These are phyloP conservation scores for Mycena maculata DNA, from an alignment of 768 basidiomycete genomes.

Conservation along the genomic window DNA sequence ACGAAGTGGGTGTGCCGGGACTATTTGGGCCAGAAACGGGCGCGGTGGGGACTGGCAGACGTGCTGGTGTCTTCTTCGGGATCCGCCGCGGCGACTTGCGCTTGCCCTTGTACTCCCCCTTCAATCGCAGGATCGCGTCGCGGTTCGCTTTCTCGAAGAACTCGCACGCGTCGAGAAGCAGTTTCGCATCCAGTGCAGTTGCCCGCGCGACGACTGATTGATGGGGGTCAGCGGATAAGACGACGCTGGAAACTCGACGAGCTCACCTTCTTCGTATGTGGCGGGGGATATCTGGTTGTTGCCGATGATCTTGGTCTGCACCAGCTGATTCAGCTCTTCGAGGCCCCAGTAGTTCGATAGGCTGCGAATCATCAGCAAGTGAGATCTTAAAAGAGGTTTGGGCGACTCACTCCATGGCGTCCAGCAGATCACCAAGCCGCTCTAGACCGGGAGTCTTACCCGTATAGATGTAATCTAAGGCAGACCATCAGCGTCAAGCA, in stretches of 20 bases:
- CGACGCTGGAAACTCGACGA: not conserved
- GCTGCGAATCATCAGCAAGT: slow-evolving; percentile 3
- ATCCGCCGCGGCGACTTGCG: slow-evolving; percentile 23
- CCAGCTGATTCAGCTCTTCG: slow-evolving; percentile 32
- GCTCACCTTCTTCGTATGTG: slow-evolving; percentile 32
- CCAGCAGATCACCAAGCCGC: slow-evolving; percentile 30
- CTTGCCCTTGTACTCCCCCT: slow-evolving; percentile 28
- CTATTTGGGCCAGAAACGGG: not conserved
- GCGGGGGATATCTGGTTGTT: slow-evolving; percentile 34
- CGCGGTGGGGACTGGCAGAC: not conserved
- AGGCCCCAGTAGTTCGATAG: slow-evolving; percentile 35
- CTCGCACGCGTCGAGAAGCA: slow-evolving; percentile 33
- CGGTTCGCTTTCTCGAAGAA: slow-evolving; percentile 34
- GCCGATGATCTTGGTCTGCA: slow-evolving; percentile 35
- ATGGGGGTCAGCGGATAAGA: not conserved
- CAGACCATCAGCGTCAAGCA: not conserved
- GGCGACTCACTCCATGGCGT: slow-evolving; percentile 33
- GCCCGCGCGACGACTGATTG: slow-evolving; percentile 30
- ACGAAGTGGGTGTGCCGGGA: not conserved
- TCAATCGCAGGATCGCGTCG: slow-evolving; percentile 35
- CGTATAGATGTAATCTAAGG: slow-evolving; percentile 31
- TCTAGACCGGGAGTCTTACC: slow-evolving; percentile 28
- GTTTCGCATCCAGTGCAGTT: slow-evolving; percentile 31
- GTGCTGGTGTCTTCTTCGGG: slow-evolving; percentile 23
- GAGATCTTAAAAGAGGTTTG: not conserved